Conservation (phyloP, 176 grass and related monocot genomes). For the Juncus inflexus region DNA sequence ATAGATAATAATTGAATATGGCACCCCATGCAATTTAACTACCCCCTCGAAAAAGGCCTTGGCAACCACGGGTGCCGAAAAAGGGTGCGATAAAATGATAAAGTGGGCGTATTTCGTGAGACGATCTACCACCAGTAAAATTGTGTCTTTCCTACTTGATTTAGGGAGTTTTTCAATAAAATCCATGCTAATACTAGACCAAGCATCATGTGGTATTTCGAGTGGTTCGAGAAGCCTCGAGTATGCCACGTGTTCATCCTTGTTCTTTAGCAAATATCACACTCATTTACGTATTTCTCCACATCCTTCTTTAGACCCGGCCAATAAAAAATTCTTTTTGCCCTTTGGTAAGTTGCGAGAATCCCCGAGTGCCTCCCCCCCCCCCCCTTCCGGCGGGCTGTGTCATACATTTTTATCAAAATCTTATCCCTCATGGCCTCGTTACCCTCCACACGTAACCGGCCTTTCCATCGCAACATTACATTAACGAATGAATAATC, state of each 20-base stretch:
- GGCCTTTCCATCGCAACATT: background rate
- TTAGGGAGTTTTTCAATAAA: slow-evolving; percentile 1
- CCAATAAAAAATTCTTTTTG: slow-evolving; percentile 12
- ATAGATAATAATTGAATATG: background rate
- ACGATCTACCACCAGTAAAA: background rate
- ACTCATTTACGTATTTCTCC: background rate
- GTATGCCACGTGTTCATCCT: background rate
- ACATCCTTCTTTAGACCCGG: background rate
- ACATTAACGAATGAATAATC: background rate
- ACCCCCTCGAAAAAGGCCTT: background rate
- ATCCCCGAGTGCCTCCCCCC: background rate
- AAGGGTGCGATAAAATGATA: background rate
- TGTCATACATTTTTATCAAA: background rate
- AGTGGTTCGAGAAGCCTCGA: background rate
- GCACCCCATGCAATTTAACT: background rate
- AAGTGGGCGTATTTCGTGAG: background rate
- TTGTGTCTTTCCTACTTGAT: background rate
- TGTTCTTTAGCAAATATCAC: background rate
- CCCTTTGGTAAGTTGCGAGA: background rate
- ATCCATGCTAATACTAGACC: background rate
- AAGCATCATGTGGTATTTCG: background rate
- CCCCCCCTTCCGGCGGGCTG: too few relatives aligned
- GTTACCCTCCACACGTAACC: background rate
- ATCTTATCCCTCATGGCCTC: background rate
- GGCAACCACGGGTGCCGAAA: background rate